These are phyloP conservation scores for Alternaria dauci DNA, from an alignment of 2,329 filamentous ascomycete genomes.

Conservation along the genomic window DNA sequence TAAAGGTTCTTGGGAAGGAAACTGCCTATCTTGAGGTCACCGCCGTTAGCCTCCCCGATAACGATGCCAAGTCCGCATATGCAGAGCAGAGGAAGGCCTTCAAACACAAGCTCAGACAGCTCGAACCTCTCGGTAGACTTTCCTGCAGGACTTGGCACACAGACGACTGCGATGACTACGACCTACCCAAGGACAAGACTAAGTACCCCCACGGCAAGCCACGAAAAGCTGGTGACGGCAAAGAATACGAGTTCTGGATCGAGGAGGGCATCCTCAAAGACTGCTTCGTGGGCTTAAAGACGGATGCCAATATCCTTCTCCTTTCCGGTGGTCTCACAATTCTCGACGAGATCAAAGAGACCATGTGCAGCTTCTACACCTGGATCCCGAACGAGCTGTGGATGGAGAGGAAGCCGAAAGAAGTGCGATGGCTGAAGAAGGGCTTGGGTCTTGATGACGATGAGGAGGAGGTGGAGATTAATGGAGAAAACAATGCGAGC, in stretches of 20 bases:
- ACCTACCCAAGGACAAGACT: slow-evolving; percentile 46
- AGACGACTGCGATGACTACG: slow-evolving; percentile 51
- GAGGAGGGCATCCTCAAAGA: slow-evolving; percentile 68
- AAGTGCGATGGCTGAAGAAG: slow-evolving; percentile 37
- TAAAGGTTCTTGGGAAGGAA: slow-evolving; percentile 33
- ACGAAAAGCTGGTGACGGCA: slow-evolving; percentile 42
- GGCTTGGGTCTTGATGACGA: slow-evolving; percentile 29
- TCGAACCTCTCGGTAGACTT: slow-evolving; percentile 63
- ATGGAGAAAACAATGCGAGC: slow-evolving; percentile 13
- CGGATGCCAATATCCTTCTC: slow-evolving; percentile 46
- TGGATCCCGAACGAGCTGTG: slow-evolving; percentile 56
- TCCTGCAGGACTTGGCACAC: slow-evolving; percentile 60
- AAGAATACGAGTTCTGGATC: slow-evolving; percentile 67
- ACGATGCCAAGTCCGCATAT: slow-evolving; percentile 59
- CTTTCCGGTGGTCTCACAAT: slow-evolving; percentile 38
- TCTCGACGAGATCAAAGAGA: slow-evolving; percentile 51
- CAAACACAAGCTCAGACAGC: slow-evolving; percentile 49
- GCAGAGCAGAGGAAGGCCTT: slow-evolving; percentile 41
- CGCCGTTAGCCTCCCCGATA: slow-evolving; percentile 59
- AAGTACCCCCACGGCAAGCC: slow-evolving; percentile 38
- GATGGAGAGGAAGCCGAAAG: slow-evolving; percentile 41
- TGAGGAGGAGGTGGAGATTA: slow-evolving; percentile 18
- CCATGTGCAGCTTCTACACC: slow-evolving; percentile 55
- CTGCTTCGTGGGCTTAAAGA: slow-evolving; percentile 67
- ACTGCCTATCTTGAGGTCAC: slow-evolving; percentile 51